Conservation (phyloP, 129 eudicot genomes). For the Flaveria ramosissima region DNA sequence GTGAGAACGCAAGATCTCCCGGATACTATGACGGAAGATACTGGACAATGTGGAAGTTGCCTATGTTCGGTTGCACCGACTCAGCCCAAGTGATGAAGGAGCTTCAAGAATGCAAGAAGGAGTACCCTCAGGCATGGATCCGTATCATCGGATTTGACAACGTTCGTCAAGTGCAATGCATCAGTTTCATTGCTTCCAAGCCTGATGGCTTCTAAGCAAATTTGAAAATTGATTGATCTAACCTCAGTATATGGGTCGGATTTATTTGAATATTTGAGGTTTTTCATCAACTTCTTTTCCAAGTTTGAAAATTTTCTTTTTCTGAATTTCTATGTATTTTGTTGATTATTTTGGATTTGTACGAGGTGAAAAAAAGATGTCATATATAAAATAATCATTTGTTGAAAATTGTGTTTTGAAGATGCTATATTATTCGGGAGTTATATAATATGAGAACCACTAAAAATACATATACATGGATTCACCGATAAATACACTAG, state of each 20-base stretch:
- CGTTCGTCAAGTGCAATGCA: slow-evolving; percentile 61
- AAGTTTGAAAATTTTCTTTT: slow-evolving; percentile 8
- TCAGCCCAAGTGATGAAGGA: slow-evolving; percentile 55
- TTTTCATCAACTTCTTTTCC: slow-evolving; percentile 12
- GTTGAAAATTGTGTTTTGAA: background rate
- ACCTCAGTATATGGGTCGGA: slow-evolving; percentile 22
- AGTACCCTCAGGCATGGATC: slow-evolving; percentile 53
- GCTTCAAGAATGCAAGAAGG: slow-evolving; percentile 51
- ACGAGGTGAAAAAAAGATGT: slow-evolving; percentile 28
- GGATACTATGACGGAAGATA: slow-evolving; percentile 89
- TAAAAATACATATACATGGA: too few species aligned
- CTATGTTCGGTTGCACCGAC: slow-evolving; percentile 77
- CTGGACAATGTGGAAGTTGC: slow-evolving; percentile 90
- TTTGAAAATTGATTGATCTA: background rate
- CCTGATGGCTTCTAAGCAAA: slow-evolving; percentile 42
- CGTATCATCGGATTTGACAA: slow-evolving; percentile 79
- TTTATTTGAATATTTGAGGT: slow-evolving; percentile 27
- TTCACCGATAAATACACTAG: too few species aligned
- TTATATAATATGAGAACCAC: too few species aligned
- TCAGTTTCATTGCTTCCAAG: slow-evolving; percentile 70
- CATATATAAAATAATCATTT: slow-evolving; percentile 24
- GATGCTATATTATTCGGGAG: background rate
- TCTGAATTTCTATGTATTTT: slow-evolving; percentile 26
- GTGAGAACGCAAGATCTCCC: too few species aligned
- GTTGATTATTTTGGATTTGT: slow-evolving; percentile 33